Conservation (phyloP, 2,329 filamentous ascomycete genomes). For the Aspergillus ruber region DNA sequence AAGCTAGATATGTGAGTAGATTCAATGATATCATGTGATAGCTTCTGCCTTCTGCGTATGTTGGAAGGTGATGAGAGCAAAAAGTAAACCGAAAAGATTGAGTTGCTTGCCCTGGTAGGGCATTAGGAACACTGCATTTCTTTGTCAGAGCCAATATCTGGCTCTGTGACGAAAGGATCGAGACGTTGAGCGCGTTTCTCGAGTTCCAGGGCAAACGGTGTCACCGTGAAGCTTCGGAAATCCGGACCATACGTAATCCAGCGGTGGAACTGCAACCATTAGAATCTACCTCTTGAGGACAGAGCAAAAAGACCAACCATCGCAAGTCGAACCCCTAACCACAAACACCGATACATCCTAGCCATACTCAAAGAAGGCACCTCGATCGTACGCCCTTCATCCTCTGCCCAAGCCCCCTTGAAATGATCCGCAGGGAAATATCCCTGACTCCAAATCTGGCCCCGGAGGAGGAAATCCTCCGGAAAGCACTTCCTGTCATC, state of each 20-base stretch:
- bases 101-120: no score
- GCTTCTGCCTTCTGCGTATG: no score
- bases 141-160: constrained; percentile 1
- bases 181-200: constrained; percentile 11
- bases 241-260: constrained; percentile 34
- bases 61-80: background rate
- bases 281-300: constrained; percentile 3
- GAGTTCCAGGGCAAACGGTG: constrained; percentile 22
- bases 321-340: constrained; percentile 41
- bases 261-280: constrained; percentile 24
- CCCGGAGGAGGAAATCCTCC: constrained; percentile 55
- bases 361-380: constrained; percentile 42
- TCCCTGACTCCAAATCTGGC: constrained; percentile 46
- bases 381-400: constrained; percentile 50
- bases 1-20: no score
- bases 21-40: no score
- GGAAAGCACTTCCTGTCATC: constrained; percentile 45
- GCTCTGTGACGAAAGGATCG: constrained; percentile 6
- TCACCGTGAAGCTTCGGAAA: constrained; percentile 26
- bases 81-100: background rate
- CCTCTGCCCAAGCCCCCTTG: constrained; percentile 41
- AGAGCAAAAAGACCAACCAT: constrained; percentile 28
- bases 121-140: constrained; percentile 4
- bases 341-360: constrained; percentile 49
- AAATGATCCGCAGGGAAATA: constrained; percentile 50